phyloP scores from a whole-genome alignment of 768 basidiomycete species.

The Rhodotorula taiwanensis region DNA sequence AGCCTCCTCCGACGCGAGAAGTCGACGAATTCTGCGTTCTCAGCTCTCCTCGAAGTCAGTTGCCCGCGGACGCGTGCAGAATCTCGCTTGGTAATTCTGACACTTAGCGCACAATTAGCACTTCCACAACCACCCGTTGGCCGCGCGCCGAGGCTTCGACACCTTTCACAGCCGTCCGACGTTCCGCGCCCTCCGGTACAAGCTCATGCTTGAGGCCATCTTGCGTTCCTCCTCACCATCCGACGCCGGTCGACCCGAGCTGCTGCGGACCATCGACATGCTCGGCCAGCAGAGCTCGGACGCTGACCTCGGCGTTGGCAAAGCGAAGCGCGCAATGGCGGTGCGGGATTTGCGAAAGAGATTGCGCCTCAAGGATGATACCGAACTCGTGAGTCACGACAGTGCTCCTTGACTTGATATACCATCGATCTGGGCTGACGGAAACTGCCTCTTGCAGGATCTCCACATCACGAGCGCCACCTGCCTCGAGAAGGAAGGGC shows the following conservation, averaged over 20 bases:
- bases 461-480: too few relatives aligned
- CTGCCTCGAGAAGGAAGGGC: too few relatives aligned
- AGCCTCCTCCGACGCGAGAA: slow-evolving; percentile 79
- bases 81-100: not conserved
- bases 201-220: too few relatives aligned
- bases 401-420: too few relatives aligned
- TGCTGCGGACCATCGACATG: slow-evolving; percentile 78
- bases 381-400: slow-evolving; percentile 53
- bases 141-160: slow-evolving; percentile 71
- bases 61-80: not conserved
- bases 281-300: slow-evolving; percentile 55
- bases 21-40: slow-evolving; percentile 70
- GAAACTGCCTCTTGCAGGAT: slow-evolving; percentile 46
- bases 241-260: slow-evolving; percentile 52
- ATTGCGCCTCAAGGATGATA: slow-evolving; percentile 70
- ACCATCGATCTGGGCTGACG: not conserved
- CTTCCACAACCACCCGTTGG: slow-evolving; percentile 25
- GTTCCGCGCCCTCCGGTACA: slow-evolving; percentile 79
- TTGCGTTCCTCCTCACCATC: slow-evolving; percentile 72
- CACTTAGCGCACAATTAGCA: slow-evolving; percentile 49
- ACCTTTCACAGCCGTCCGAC: slow-evolving; percentile 88
- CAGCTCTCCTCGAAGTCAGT: slow-evolving; percentile 72
- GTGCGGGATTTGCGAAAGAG: slow-evolving; percentile 78
- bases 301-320: slow-evolving; percentile 66
- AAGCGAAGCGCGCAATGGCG: slow-evolving; percentile 80